Percentiles rank a stretch among this genome's conserved stretches.
Evolutionary conservation across 2,329 filamentous ascomycete genomes (phyloP).

Genomic region (Sporothrix humicola): DNA sequence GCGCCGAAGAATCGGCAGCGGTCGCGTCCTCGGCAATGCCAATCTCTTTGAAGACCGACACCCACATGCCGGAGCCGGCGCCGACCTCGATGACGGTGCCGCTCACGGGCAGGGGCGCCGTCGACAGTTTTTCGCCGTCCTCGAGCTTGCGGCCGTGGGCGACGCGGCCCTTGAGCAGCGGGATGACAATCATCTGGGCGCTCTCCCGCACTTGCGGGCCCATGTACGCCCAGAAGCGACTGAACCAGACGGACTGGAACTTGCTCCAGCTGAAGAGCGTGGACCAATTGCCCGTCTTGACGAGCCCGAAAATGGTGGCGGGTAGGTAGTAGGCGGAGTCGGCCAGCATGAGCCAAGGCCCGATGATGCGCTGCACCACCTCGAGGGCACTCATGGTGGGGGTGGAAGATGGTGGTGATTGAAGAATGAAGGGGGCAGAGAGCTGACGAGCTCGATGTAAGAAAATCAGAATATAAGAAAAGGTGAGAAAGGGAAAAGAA

Average conservation of each 20-base stretch:
- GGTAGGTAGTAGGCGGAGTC: slow-evolving; percentile 58
- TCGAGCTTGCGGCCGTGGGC: slow-evolving; percentile 47
- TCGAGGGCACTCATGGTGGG: slow-evolving; percentile 30
- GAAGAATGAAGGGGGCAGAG: neutral
- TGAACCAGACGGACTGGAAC: slow-evolving; percentile 62
- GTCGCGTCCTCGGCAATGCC: neutral
- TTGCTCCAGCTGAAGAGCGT: slow-evolving; percentile 50
- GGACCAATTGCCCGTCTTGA: slow-evolving; percentile 45
- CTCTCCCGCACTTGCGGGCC: slow-evolving; percentile 57
- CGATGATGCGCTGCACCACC: slow-evolving; percentile 46
- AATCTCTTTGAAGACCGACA: slow-evolving; percentile 53
- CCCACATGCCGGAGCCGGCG: slow-evolving; percentile 66
- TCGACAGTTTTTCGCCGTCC: slow-evolving; percentile 34
- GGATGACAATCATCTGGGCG: slow-evolving; percentile 53
- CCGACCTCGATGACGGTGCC: slow-evolving; percentile 68
- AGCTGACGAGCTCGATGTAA: too few relatives aligned
- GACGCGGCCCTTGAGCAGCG: slow-evolving; percentile 60
- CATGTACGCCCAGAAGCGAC: slow-evolving; percentile 60
- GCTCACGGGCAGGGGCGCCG: slow-evolving; percentile 47
- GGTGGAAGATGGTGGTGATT: neutral
- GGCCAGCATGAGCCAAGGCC: slow-evolving; percentile 61
- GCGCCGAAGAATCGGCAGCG: neutral
- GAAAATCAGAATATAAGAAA: neutral
- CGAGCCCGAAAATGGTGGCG: slow-evolving; percentile 53
- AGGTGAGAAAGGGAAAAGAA: neutral